Conservation (phyloP, 2,329 filamentous ascomycete species). For the Alternaria gaisen region DNA sequence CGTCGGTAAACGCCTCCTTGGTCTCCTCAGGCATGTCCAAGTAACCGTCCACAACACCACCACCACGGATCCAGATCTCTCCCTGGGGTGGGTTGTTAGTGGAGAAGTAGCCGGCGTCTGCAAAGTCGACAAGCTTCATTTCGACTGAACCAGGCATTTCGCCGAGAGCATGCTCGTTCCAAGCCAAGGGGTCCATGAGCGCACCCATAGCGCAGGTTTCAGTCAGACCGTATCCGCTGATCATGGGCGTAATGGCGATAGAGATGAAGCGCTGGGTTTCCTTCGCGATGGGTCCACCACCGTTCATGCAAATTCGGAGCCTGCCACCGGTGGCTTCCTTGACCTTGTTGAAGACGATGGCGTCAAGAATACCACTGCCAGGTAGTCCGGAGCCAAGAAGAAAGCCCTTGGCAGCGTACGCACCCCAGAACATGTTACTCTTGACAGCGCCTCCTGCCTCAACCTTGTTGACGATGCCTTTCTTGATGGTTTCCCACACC, state of each 20-base stretch:
- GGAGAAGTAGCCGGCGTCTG: slow-evolving; percentile 85
- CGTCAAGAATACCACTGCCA: slow-evolving; percentile 75
- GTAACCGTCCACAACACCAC: slow-evolving; percentile 78
- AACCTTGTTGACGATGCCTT: slow-evolving; percentile 86
- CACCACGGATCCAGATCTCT: slow-evolving; percentile 88
- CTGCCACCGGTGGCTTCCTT: slow-evolving; percentile 88
- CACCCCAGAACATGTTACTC: slow-evolving; percentile 80
- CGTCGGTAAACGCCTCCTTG: slow-evolving; percentile 74
- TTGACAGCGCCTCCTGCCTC: slow-evolving; percentile 74
- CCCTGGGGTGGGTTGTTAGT: slow-evolving; percentile 82
- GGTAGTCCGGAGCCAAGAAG: slow-evolving; percentile 69
- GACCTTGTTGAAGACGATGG: slow-evolving; percentile 89
- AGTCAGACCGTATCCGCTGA: slow-evolving; percentile 91
- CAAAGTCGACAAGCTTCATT: slow-evolving; percentile 89
- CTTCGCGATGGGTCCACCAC: slow-evolving; percentile 87
- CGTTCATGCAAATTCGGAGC: slow-evolving; percentile 91
- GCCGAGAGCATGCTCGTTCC: slow-evolving; percentile 79
- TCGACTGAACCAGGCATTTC: slow-evolving; percentile 80
- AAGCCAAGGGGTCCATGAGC: slow-evolving; percentile 85
- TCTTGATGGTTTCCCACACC: slow-evolving; percentile 97
- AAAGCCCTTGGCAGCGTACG: slow-evolving; percentile 68
- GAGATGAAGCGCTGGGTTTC: slow-evolving; percentile 92
- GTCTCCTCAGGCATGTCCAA: slow-evolving; percentile 89
- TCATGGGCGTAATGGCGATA: slow-evolving; percentile 91
- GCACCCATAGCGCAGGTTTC: slow-evolving; percentile 88